phyloP scores from a whole-genome alignment of 495 filamentous ascomycete species.

The Annulohypoxylon maeteangense region DNA sequence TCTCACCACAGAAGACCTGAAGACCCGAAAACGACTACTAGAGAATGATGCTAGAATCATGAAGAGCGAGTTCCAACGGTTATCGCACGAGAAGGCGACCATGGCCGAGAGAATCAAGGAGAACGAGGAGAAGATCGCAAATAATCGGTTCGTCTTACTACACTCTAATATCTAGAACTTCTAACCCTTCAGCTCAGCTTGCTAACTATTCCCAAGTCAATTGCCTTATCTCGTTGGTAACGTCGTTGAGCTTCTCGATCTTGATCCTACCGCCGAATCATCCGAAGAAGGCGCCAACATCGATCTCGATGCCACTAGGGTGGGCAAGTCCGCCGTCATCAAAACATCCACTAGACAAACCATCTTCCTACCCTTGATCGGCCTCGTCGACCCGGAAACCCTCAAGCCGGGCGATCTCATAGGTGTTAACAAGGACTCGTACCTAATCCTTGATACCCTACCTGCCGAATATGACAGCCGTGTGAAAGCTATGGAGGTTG shows the following conservation, averaged over 20 bases:
- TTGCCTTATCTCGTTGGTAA: conserved; percentile 98
- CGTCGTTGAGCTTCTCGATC: conserved; percentile 94
- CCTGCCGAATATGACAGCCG: conserved; percentile 99
- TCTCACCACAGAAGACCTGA: conserved; percentile 92
- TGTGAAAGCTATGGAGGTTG: conserved; percentile 99
- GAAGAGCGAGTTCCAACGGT: conserved; percentile 94
- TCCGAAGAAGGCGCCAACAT: conserved; percentile 98
- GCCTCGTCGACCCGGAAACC: conserved; percentile 92
- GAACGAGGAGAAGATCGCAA: conserved; percentile 97
- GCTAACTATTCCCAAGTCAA: conserved; percentile 69
- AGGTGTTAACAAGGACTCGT: conserved; percentile 99
- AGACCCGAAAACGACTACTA: conserved; percentile 84
- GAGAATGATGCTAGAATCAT: conserved; percentile 98
- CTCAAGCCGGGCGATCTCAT: conserved; percentile 96
- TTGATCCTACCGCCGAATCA: conserved; percentile 95
- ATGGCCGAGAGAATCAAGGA: conserved; percentile 99
- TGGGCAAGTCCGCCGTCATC: conserved; percentile 98
- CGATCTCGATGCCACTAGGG: conserved; percentile 94
- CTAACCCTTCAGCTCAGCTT: conserved; percentile 15
- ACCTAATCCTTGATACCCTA: conserved; percentile 96
- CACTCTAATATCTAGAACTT: not conserved
- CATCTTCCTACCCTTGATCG: conserved; percentile 98
- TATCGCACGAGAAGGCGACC: conserved; percentile 91
- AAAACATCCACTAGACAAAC: conserved; percentile 99
- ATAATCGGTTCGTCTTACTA: conserved; percentile 79